Evolutionary conservation across 78 protist species (phyloP).

Genomic region (Chrysochromulina parva): DNA sequence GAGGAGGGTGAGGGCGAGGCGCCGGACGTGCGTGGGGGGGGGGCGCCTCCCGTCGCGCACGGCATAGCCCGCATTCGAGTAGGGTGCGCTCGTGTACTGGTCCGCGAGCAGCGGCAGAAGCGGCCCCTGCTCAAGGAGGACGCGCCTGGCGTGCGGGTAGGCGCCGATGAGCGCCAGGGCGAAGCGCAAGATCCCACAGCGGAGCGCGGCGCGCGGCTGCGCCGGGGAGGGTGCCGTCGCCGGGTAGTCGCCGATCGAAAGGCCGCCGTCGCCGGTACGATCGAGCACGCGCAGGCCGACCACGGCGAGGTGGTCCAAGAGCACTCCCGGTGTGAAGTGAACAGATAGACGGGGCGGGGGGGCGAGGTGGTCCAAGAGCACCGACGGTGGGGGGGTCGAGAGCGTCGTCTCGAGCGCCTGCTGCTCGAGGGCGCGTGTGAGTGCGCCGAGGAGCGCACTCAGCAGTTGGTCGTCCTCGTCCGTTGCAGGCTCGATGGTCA

Average conservation of each 20-base stretch:
- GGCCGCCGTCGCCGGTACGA: neutral
- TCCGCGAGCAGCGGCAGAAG: neutral
- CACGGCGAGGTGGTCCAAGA: neutral
- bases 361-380: neutral
- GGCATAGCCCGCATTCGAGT: neutral
- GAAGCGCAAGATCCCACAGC: neutral
- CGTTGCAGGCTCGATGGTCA: neutral
- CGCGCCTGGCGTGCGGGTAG: neutral
- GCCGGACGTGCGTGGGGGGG: neutral
- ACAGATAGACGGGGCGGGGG: neutral
- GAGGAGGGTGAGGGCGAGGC: neutral
- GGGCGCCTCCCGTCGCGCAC: neutral
- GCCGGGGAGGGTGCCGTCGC: too few species aligned
- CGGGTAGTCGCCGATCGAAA: neutral
- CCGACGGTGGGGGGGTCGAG: neutral
- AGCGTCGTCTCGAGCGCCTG: neutral
- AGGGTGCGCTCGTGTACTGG: neutral
- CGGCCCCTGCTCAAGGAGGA: neutral
- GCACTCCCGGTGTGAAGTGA: neutral
- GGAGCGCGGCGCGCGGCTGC: neutral
- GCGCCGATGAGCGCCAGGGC: neutral
- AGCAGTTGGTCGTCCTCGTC: neutral
- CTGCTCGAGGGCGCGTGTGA: neutral
- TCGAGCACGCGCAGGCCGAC: neutral
- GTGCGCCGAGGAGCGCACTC: neutral